Evolutionary conservation across 495 filamentous ascomycete species (phyloP), one percentile per base, ranked within the genome.

Genomic region (Penicillium manginii): DNA sequence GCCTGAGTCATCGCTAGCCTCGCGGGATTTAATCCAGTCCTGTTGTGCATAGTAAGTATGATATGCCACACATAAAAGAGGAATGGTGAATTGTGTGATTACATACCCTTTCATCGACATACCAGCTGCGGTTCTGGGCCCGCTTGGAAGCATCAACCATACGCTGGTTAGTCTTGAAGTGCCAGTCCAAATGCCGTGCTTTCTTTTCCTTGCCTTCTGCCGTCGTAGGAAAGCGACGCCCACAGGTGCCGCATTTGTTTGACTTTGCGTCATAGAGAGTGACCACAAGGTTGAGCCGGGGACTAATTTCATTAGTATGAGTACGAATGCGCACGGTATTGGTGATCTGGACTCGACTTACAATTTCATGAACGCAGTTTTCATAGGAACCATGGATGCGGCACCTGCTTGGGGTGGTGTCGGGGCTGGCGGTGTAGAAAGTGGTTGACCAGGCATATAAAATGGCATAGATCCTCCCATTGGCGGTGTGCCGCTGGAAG

Each of bases 111-210:
- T 96, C 91, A 67, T 92, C 91, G 48, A 96, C 88, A 69, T 94
- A 96, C 91, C 91, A 97, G 71, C 89, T 92, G 32, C 94, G 86
- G 65, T 91, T 91, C 62, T 96, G 90, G 10, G 90, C 92, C 42
- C 91, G 84, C 69, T 86, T 90, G 60, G 88, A 84, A 39, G 85
- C 85, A 40, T 98, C 93, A 6, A 85, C 84, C 77, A 94, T 88
- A 22, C 93, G 89, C 70, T 91, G 90, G 68, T 97, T 93, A 2
- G 93, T 93, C 29, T 87, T 84, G 78, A 98, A 98, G 71, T 98
- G 94, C 94, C 93, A 98, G 70, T 98, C 94, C 72, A 97, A 82
- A 75, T 98, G 94, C 2, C 89, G 85, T n/a, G 88, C 88, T 74
- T 98, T 98, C 74, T 87, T 87, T 65, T 85, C 83, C 59, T 85